Evolutionary conservation across 108 stramenopile genomes (phyloP).

Genomic region (Mediolabrus comicus): DNA sequence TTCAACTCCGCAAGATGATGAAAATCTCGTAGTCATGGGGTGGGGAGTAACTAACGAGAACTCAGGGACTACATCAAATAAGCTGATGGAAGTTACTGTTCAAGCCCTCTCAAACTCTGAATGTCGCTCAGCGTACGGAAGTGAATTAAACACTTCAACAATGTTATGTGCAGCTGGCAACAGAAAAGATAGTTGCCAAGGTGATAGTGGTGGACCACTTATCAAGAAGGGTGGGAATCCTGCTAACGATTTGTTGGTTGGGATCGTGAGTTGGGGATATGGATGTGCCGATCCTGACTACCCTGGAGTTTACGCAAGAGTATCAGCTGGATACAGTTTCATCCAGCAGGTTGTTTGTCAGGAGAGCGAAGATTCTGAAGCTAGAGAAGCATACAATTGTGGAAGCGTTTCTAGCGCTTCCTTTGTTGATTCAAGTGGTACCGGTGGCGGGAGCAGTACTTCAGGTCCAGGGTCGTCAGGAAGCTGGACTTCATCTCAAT

Average conservation of each 20-base stretch:
- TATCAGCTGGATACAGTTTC: not conserved
- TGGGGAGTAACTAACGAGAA: constrained; percentile 6
- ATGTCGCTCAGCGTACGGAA: not conserved
- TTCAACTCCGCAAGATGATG: not conserved
- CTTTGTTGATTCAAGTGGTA: no score
- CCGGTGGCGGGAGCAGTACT: not conserved
- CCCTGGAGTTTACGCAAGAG: not conserved
- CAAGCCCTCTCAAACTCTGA: not conserved
- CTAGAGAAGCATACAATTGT: not conserved
- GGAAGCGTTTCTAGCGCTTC: not conserved
- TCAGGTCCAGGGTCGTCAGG: not conserved
- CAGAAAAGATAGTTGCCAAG: not conserved
- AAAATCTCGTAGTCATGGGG: not conserved
- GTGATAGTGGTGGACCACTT: not conserved
- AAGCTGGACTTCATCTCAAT: no score
- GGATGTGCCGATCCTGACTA: not conserved
- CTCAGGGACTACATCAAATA: not conserved
- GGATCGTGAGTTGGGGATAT: not conserved
- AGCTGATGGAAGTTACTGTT: constrained; percentile 1
- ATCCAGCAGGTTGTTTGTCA: not conserved
- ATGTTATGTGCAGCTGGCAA: not conserved
- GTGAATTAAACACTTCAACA: not conserved
- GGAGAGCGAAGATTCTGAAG: not conserved
- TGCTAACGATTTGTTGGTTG: not conserved
- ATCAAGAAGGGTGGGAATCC: not conserved